Evolutionary conservation across 495 filamentous ascomycete genomes (phyloP).

Genomic region (Neurospora africana): DNA sequence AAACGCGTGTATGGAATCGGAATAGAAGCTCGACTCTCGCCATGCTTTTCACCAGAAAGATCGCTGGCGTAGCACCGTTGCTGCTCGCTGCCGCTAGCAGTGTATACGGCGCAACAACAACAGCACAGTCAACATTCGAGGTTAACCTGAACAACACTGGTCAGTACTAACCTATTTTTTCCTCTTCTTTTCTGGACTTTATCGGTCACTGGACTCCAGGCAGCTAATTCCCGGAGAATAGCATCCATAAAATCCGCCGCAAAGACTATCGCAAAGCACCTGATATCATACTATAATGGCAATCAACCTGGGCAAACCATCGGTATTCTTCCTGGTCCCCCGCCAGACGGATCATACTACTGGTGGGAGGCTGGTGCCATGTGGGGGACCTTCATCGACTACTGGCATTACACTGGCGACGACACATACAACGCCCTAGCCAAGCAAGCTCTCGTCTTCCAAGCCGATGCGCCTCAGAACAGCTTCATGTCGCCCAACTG

Average conservation of each 20-base stretch:
- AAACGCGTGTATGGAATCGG: background rate
- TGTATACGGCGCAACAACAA: background rate
- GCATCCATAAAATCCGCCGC: conserved; percentile 20
- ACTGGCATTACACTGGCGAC: conserved; percentile 59
- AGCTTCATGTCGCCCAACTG: conserved; percentile 56
- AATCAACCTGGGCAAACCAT: conserved; percentile 47
- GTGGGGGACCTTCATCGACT: conserved; percentile 58
- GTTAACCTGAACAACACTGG: conserved; percentile 10
- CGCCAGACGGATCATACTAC: conserved; percentile 26
- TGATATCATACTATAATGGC: conserved; percentile 55
- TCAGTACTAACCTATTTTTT: background rate
- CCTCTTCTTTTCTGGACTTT: background rate
- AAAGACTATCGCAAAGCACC: conserved; percentile 29
- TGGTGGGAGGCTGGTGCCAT: conserved; percentile 76
- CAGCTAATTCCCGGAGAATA: conserved; percentile 2
- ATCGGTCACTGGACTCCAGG: background rate
- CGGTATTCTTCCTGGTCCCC: conserved; percentile 33
- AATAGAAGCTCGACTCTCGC: background rate
- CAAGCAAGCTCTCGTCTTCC: conserved; percentile 44
- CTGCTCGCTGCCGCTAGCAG: background rate
- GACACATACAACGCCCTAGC: conserved; percentile 47
- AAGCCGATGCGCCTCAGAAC: conserved; percentile 42
- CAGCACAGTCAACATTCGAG: conserved; percentile 2
- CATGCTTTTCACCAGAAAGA: background rate
- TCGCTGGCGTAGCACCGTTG: background rate